A percentile compares a stretch with the other conserved stretches of the same genome.
Conservation (phyloP, 805 yeast genomes). For the Yamadazyma tumulicola region DNA sequence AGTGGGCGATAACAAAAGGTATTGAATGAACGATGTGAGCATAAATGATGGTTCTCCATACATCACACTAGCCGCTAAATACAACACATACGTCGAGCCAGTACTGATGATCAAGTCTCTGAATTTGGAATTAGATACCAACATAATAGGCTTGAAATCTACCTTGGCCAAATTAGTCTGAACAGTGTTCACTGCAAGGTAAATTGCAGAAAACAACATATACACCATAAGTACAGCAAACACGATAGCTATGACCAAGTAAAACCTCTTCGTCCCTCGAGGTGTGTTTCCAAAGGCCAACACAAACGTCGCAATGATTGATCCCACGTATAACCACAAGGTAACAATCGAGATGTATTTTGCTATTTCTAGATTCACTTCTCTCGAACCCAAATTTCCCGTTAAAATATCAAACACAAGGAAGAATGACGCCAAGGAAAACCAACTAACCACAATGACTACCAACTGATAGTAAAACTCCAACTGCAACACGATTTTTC, state of each 20-base stretch:
- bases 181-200: constrained; percentile 72
- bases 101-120: constrained; percentile 86
- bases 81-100: constrained; percentile 77
- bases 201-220: constrained; percentile 83
- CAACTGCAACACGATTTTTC: constrained; percentile 78
- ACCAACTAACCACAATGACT: constrained; percentile 83
- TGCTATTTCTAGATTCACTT: constrained; percentile 67
- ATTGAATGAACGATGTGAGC: constrained; percentile 84
- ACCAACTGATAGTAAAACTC: constrained; percentile 84
- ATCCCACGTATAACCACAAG: constrained; percentile 80
- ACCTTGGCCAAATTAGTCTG: constrained; percentile 46
- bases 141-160: constrained; percentile 40
- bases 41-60: constrained; percentile 92
- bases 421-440: constrained; percentile 85
- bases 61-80: constrained; percentile 71
- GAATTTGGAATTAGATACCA: constrained; percentile 68
- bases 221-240: constrained; percentile 89
- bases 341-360: constrained; percentile 72
- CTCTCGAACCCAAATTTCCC: constrained; percentile 63
- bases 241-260: constrained; percentile 67
- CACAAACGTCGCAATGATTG: constrained; percentile 81
- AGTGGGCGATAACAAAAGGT: constrained; percentile 78
- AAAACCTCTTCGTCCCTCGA: constrained; percentile 78
- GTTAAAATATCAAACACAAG: constrained; percentile 87
- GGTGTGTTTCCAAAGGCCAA: constrained; percentile 94